Percentiles rank a stretch among this genome's conserved stretches.
Evolutionary conservation across 495 filamentous ascomycete genomes (phyloP).

Genomic region (Tetracladium marchalianum): DNA sequence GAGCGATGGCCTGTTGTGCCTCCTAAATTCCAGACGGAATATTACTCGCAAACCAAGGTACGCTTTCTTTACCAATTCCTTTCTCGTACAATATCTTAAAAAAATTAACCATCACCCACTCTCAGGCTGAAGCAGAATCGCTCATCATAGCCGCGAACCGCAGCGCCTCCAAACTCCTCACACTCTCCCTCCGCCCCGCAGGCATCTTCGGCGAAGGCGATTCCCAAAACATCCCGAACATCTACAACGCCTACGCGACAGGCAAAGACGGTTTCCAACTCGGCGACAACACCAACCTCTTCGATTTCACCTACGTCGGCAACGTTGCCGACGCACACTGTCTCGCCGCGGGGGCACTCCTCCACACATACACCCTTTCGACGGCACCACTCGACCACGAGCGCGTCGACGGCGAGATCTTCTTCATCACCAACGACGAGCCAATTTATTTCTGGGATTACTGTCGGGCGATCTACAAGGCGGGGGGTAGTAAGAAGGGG

Average conservation of each 20-base stretch:
- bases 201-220: constrained; percentile 92
- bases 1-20: constrained; percentile 77
- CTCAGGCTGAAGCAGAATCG: constrained; percentile 77
- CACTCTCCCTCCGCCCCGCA: constrained; percentile 72
- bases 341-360: constrained; percentile 61
- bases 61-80: not conserved
- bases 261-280: constrained; percentile 72
- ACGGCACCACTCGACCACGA: constrained; percentile 60
- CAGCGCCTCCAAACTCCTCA: constrained; percentile 53
- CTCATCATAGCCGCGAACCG: constrained; percentile 81
- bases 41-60: constrained; percentile 87
- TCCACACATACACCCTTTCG: constrained; percentile 44
- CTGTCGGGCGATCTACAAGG: constrained; percentile 65
- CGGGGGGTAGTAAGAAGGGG: constrained; percentile 53
- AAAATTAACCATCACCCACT: constrained; percentile 3
- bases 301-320: constrained; percentile 75
- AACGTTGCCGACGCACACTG: constrained; percentile 71
- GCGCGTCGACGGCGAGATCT: constrained; percentile 84
- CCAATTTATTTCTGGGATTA: constrained; percentile 98
- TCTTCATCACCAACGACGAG: constrained; percentile 88
- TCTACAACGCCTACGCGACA: constrained; percentile 53
- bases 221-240: constrained; percentile 48
- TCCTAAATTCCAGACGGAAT: constrained; percentile 64
- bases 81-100: not conserved
- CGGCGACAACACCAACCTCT: constrained; percentile 79